These are phyloP conservation scores for Alnus rubra DNA, from an alignment of 306 rosid genomes.

Conservation along the genomic window DNA sequence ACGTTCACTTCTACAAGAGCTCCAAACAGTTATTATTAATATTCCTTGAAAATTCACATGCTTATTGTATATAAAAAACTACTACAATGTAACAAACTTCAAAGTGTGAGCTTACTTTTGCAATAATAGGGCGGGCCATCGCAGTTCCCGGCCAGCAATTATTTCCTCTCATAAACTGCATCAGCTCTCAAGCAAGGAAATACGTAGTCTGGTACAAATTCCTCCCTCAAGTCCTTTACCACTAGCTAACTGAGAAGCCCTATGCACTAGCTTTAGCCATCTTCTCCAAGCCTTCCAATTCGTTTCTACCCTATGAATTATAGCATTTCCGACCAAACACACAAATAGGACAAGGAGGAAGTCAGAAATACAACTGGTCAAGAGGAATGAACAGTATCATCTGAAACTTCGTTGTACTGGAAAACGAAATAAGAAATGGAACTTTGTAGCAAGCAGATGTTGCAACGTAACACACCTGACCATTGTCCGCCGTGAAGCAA, in stretches of 20 bases:
- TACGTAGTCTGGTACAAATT: slow-evolving; percentile 77
- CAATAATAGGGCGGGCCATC: slow-evolving; percentile 96
- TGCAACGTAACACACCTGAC: slow-evolving; percentile 92
- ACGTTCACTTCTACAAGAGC: background rate
- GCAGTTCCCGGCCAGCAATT: slow-evolving; percentile 95
- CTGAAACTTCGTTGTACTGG: too few species aligned
- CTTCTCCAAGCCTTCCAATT: slow-evolving; percentile 84
- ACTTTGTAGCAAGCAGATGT: too few species aligned
- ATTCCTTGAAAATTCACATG: background rate
- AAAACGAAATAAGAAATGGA: too few species aligned
- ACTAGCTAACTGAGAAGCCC: slow-evolving; percentile 93
- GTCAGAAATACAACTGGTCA: background rate
- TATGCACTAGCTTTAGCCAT: slow-evolving; percentile 96
- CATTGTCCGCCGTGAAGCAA: slow-evolving; percentile 97
- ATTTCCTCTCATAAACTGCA: slow-evolving; percentile 92
- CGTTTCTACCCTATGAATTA: slow-evolving; percentile 63
- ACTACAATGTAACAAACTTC: background rate
- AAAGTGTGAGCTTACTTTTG: slow-evolving; percentile 41
- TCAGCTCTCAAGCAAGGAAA: slow-evolving; percentile 95
- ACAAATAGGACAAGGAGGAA: slow-evolving; percentile 8
- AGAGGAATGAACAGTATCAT: slow-evolving; percentile 11
- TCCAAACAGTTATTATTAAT: background rate
- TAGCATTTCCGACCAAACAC: too few species aligned
- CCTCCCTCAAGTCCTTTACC: slow-evolving; percentile 81
- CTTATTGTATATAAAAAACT: background rate